These are phyloP conservation scores for Candida jianshihensis DNA, from an alignment of 805 yeast genomes.

Conservation along the genomic window DNA sequence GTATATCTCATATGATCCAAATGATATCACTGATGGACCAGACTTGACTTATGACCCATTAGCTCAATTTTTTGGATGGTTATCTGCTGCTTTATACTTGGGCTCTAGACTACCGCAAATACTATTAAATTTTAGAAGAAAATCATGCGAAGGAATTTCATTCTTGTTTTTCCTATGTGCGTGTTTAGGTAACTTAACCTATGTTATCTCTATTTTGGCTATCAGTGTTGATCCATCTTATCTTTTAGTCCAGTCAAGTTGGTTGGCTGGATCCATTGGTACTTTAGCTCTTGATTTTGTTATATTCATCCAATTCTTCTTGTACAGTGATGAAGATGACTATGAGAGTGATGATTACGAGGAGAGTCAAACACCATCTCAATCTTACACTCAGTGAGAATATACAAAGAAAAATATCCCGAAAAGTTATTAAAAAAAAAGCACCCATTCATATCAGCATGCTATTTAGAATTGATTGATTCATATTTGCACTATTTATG, in stretches of 20 bases:
- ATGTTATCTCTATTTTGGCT: slow-evolving; percentile 77
- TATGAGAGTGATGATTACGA: slow-evolving; percentile 2
- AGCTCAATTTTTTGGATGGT: slow-evolving; percentile 84
- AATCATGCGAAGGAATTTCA: slow-evolving; percentile 92
- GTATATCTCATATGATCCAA: slow-evolving; percentile 57
- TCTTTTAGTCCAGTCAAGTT: slow-evolving; percentile 74
- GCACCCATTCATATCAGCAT: no score
- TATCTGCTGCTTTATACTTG: slow-evolving; percentile 66
- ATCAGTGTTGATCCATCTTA: slow-evolving; percentile 67
- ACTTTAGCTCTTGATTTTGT: slow-evolving; percentile 78
- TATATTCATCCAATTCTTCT: slow-evolving; percentile 80
- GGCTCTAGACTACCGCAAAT: slow-evolving; percentile 95
- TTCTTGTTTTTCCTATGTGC: slow-evolving; percentile 93
- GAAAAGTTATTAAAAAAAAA: no score
- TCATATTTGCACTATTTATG: no score
- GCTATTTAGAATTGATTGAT: no score
- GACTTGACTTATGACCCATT: slow-evolving; percentile 59
- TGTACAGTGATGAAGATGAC: slow-evolving; percentile 38
- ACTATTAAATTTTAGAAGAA: slow-evolving; percentile 72
- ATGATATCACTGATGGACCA: slow-evolving; percentile 23
- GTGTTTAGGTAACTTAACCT: slow-evolving; percentile 87
- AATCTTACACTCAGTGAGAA: no score
- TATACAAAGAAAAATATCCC: no score
- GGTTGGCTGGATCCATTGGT: slow-evolving; percentile 91
- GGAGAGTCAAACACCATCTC: not conserved